Evolutionary conservation across 345 rosid genomes (phyloP), one percentile per base, ranked within the genome.

Genomic region (Brassica incana): DNA sequence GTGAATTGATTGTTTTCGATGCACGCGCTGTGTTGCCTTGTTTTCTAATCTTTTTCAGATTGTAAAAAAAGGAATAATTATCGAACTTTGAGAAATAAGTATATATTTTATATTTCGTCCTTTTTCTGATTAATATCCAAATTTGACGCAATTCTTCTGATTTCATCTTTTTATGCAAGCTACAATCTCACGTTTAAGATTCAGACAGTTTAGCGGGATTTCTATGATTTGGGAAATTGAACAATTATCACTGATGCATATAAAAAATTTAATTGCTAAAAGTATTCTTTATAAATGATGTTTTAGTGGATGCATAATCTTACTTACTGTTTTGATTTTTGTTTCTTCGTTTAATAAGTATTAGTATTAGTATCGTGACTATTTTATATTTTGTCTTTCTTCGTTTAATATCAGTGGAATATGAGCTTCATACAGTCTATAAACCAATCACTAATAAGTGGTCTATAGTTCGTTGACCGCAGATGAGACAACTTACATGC

Each of bases 21-120:
- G 73, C 89, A 14, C 91, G 97, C 71, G 99, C 97, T 2, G 92
- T 95, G 78, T 82, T 95, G 81, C 99, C 98, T 67, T 95, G 99
- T 82, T 95, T 95, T 75, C 85, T 95, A 63, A 88, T 95, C 38
- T 89, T 93, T 87, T 95, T 91, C 82, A 90, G 85, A 83, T 81
- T 93, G 96, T 95, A 92, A 92, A 87, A 12, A 92, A 92, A 87
- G 2, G 6, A 35, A 20, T 77, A 50, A 68, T 74, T 48, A 69
- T 52, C 12, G 29, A 15, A 33, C 45, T 0, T 7, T 52, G 58
- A 59, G 30, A 67, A 23, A 32, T 4, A 36, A 35, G 3, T 35
- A 65, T 4, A 25, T 20, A 20, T 4, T 56, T 35, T 23, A 54
- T 54, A 65, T 32, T 33, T 64, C 23, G 4, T 64, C 43, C 5